Percentiles rank a stretch among this genome's conserved stretches.
These are phyloP conservation scores for Naganishia friedmannii DNA, from an alignment of 768 basidiomycete genomes.

Conservation along the genomic window DNA sequence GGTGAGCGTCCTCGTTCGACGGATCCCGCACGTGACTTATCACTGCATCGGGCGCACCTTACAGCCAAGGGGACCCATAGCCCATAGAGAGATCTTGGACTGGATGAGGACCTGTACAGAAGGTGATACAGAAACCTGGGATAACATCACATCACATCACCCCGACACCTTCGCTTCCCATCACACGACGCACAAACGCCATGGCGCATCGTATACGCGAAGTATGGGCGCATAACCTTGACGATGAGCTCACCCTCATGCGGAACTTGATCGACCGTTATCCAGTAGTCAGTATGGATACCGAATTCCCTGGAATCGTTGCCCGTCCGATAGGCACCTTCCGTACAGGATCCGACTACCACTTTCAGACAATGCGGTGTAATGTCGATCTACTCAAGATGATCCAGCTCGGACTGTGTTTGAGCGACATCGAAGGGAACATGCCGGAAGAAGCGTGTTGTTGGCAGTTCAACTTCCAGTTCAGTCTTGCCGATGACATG, in stretches of 20 bases:
- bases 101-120: too few species aligned
- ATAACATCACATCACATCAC: background rate
- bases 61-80: too few species aligned
- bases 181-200: background rate
- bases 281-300: conserved; percentile 96
- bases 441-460: conserved; percentile 79
- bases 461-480: conserved; percentile 99
- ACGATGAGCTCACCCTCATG: conserved; percentile 83
- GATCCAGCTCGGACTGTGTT: conserved; percentile 92
- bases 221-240: conserved; percentile 87
- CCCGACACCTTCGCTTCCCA: background rate
- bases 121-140: too few species aligned
- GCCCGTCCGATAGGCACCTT: conserved; percentile 94
- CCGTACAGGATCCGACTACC: conserved; percentile 95
- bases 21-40: conserved; percentile 4
- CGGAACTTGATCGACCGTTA: conserved; percentile 83
- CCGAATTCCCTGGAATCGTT: conserved; percentile 97
- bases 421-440: conserved; percentile 90
- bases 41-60: conserved; percentile 8
- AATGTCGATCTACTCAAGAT: conserved; percentile 97
- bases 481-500: conserved; percentile 93
- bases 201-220: conserved; percentile 33
- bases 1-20: background rate
- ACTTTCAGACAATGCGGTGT: conserved; percentile 99
- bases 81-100: too few species aligned